phyloP scores from a whole-genome alignment of 2,329 filamentous ascomycete species.

The Berkeleyomyces basicola region DNA sequence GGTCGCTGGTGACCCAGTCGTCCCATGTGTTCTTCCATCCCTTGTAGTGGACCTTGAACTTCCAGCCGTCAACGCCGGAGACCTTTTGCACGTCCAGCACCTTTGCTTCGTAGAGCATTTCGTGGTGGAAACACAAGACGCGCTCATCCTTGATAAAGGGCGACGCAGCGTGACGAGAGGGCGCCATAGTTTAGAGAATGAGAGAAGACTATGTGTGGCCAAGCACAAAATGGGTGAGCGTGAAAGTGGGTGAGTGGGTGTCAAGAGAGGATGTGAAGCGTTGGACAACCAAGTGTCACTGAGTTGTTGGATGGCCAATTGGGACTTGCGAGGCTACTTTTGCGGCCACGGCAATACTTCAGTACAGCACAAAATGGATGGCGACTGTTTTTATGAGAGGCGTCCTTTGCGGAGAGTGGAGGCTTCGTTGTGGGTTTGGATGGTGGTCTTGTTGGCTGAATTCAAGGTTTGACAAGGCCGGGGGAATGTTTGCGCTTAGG shows the following conservation, averaged over 20 bases:
- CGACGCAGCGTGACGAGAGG: slow-evolving; percentile 27
- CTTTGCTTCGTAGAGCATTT: slow-evolving; percentile 95
- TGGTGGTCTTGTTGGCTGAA: neutral
- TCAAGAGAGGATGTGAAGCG: neutral
- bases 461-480: neutral
- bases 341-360: neutral
- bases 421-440: neutral
- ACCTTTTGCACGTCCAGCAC: slow-evolving; percentile 62
- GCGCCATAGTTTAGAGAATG: slow-evolving; percentile 23
- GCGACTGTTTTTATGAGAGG: neutral
- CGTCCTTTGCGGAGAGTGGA: neutral
- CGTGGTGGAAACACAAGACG: slow-evolving; percentile 91
- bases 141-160: slow-evolving; percentile 67
- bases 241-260: neutral
- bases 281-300: too few species aligned
- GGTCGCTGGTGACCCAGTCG: slow-evolving; percentile 91
- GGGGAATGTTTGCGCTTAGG: neutral
- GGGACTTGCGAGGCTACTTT: too few species aligned
- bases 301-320: too few species aligned
- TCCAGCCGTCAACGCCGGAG: slow-evolving; percentile 44
- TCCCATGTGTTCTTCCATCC: slow-evolving; percentile 99
- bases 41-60: slow-evolving; percentile 95
- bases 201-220: neutral
- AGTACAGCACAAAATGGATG: neutral
- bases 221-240: neutral